Evolutionary conservation across 345 rosid species (phyloP).

Genomic region (Brassica rapa): DNA sequence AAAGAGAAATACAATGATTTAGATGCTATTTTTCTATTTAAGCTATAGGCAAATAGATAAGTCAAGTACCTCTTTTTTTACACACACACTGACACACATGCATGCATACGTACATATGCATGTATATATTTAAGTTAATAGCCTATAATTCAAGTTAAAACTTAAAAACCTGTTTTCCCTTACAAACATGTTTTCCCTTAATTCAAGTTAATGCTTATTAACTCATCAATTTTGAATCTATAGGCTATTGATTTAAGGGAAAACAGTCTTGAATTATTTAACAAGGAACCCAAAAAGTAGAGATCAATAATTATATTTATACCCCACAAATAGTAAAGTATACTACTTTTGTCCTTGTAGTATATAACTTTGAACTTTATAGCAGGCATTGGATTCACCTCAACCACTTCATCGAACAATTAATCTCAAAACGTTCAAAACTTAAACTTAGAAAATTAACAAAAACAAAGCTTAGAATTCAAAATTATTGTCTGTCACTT

Average conservation of each 20-base stretch:
- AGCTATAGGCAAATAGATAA: conserved; percentile 40
- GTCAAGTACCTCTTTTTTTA: conserved; percentile 35
- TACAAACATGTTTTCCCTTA: too few relatives aligned
- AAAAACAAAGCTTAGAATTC: background rate
- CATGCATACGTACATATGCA: background rate
- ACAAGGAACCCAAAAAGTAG: conserved; percentile 32
- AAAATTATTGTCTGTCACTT: background rate
- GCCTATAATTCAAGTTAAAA: too few relatives aligned
- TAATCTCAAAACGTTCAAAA: background rate
- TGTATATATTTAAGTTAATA: background rate
- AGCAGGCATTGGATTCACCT: conserved; percentile 39
- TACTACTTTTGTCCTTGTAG: conserved; percentile 28
- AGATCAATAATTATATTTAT: conserved; percentile 40
- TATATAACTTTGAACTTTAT: conserved; percentile 32
- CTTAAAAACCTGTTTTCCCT: too few relatives aligned
- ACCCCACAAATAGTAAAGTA: conserved; percentile 44
- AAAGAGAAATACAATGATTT: conserved; percentile 36
- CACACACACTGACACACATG: background rate
- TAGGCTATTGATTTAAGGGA: conserved; percentile 26
- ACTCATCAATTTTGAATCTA: conserved; percentile 10
- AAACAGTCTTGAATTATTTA: conserved; percentile 2
- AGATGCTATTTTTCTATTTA: conserved; percentile 43
- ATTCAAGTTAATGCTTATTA: background rate
- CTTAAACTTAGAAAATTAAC: background rate
- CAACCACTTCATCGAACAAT: conserved; percentile 21